Evolutionary conservation across 2,329 filamentous ascomycete species (phyloP).

Genomic region (Fusarium setosum): DNA sequence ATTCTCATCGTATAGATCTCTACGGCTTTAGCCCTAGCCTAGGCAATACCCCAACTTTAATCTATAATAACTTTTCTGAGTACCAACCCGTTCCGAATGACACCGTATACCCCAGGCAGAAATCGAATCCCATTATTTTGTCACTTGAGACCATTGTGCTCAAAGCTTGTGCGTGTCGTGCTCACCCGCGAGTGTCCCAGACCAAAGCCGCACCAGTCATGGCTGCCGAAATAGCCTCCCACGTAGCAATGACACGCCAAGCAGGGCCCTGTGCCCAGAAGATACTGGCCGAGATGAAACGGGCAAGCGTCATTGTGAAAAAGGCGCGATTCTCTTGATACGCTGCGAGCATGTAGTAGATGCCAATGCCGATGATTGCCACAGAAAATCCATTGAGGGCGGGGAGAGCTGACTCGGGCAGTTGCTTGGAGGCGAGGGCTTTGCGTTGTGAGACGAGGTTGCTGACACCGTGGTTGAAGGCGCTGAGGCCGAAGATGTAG

Average conservation of each 20-base stretch:
- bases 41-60: no score
- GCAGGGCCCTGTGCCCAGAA: slow-evolving; percentile 19
- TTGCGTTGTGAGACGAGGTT: slow-evolving; percentile 24
- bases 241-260: slow-evolving; percentile 15
- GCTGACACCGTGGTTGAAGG: slow-evolving; percentile 23
- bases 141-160: no score
- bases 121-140: no score
- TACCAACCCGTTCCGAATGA: no score
- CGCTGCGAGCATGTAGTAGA: slow-evolving; percentile 16
- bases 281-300: slow-evolving; percentile 15
- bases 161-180: no score
- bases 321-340: slow-evolving; percentile 18
- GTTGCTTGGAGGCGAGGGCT: slow-evolving; percentile 18
- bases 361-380: slow-evolving; percentile 20
- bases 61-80: no score
- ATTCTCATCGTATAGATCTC: no score
- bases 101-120: no score
- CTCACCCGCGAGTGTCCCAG: not conserved
- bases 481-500: slow-evolving; percentile 23
- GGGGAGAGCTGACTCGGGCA: slow-evolving; percentile 19
- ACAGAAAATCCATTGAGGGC: slow-evolving; percentile 28
- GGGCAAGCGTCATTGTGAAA: slow-evolving; percentile 5
- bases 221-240: slow-evolving; percentile 9
- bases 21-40: no score
- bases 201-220: not conserved